These are phyloP conservation scores for Fennellomyces sp. DNA, from an alignment of 371 early-diverging fungal genomes.

Conservation along the genomic window DNA sequence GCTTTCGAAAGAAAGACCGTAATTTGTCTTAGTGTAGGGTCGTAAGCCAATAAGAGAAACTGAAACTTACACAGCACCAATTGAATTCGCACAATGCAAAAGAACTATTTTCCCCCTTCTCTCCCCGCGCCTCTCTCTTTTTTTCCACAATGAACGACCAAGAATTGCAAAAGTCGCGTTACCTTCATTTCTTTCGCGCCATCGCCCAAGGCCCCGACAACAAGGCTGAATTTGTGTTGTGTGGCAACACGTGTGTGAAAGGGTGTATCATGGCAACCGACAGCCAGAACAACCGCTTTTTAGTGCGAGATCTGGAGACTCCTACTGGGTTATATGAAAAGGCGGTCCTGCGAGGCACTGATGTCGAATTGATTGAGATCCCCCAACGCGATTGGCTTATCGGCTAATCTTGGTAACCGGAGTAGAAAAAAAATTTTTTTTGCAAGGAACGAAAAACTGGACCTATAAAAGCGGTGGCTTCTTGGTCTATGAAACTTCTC, in stretches of 20 bases:
- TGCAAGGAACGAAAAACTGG: not conserved
- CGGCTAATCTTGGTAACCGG: conserved; percentile 6
- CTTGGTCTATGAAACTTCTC: conserved; percentile 31
- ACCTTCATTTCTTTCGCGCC: conserved; percentile 48
- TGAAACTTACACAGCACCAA: not conserved
- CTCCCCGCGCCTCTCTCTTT: not conserved
- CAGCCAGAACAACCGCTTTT: conserved; percentile 49
- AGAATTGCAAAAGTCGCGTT: conserved; percentile 17
- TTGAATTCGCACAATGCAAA: not conserved
- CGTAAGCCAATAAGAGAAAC: not conserved
- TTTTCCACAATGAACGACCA: not conserved
- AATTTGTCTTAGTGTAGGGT: no score
- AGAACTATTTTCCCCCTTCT: not conserved
- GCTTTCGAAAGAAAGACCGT: no score
- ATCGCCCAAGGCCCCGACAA: conserved; percentile 20
- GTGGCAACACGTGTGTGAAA: conserved; percentile 32
- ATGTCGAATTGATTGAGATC: conserved; percentile 22
- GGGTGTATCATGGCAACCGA: conserved; percentile 46
- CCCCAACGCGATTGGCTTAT: not conserved
- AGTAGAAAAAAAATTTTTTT: conserved; percentile 17
- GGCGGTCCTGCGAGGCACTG: conserved; percentile 58
- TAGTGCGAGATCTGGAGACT: conserved; percentile 45
- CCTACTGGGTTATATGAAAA: conserved; percentile 47
- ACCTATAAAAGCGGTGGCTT: conserved; percentile 8
- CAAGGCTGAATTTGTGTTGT: conserved; percentile 27